These are phyloP conservation scores for Camelina laxa DNA, from an alignment of 345 rosid species.

Conservation along the genomic window DNA sequence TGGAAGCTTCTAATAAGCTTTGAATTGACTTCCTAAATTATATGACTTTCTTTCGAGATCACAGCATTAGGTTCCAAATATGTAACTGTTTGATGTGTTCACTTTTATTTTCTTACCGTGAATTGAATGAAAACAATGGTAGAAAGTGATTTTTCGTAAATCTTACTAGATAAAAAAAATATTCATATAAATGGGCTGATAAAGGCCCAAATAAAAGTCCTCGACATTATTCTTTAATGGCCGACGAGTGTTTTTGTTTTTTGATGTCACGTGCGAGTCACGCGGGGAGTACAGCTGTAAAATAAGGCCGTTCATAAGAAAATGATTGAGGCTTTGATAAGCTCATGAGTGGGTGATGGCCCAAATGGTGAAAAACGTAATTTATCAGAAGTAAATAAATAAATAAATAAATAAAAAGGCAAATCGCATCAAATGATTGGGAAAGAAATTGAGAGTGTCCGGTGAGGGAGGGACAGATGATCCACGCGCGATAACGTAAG, in stretches of 20 bases:
- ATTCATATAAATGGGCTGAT: no score
- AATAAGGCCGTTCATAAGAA: neutral
- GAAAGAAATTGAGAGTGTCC: constrained; percentile 35
- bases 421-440: constrained; percentile 44
- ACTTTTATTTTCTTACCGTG: no score
- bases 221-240: neutral
- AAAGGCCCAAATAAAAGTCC: neutral
- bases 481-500: constrained; percentile 39
- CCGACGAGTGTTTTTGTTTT: no score
- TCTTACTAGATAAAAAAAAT: no score
- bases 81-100: no score
- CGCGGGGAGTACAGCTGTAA: constrained; percentile 15
- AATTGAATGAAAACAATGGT: no score
- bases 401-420: neutral
- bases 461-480: constrained; percentile 42
- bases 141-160: no score
- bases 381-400: neutral
- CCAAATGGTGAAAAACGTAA: constrained; percentile 26
- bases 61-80: no score
- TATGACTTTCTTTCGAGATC: no score
- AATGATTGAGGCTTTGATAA: constrained; percentile 44
- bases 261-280: constrained; percentile 21
- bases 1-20: no score
- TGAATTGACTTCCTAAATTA: no score
- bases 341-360: constrained; percentile 39